Base-by-base conservation (phyloP, 1,139 yeast species). In the Yamadazyma pseudoaaseri region DNA sequence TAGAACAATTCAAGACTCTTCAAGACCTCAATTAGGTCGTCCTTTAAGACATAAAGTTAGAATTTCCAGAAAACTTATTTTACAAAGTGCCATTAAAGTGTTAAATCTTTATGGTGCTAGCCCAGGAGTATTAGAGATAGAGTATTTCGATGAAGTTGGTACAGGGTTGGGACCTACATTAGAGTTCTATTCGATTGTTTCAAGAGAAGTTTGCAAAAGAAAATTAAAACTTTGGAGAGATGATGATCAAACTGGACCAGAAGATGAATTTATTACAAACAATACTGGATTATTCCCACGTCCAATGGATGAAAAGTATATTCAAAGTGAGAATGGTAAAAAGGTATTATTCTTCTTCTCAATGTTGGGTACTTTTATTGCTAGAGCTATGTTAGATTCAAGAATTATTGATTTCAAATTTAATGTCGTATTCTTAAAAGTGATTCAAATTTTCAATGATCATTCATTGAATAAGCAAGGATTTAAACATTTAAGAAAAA, bases 141-240 rank as follows among this genome's bases (percentile, higher is more conserved):
- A 90, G 53, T 92, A 85, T 51, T 81, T 75, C 45, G 90, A 84
- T 48, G 98, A 92, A 54, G 96, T 76, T n/a, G 98, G 98, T 9
- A 83, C 96, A 1, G 98, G 98, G 0, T 62, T 89, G 33, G 98
- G 98, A 0, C 98, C 98, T 2, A 92, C 98, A 0, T 67, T 90
- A 42, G 98, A 92, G 56, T 92, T 92, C 52, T 92, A 87, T 53
- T 79, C 97, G 0, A 66, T 73, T 10, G 92, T 86, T 4, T 87
- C 97, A 0, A 77, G 68, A 41, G 92, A 83, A 41, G 87, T 65
- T 52, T 66, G 84, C 1, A 70, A 64, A 42, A 72, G 70, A 36
- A 70, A 70, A 33, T 59, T 82, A 36, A 60, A 59, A 12, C 63
- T 92, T 60, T 92, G 98, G 98, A 72, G 95, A 45, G 66, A 68